Base-by-base conservation (phyloP, 257 asterid species). In the Solanum chaucha region DNA sequence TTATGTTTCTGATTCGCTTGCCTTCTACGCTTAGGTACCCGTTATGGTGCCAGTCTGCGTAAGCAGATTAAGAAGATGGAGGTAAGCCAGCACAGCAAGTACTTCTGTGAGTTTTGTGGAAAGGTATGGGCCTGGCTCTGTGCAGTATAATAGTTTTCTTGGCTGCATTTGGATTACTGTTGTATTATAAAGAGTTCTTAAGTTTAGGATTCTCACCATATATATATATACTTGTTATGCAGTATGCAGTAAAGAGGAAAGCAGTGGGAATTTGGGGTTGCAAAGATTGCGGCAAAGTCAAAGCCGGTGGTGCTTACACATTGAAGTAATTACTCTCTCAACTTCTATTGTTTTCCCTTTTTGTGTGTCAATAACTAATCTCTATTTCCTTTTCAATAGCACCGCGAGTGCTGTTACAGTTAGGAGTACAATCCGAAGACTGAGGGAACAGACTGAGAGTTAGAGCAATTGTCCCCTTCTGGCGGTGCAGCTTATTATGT, bases 11-110 rank as follows among this genome's bases (percentile, higher is more conserved):
- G 38, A 24, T 28, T 75, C 30, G 34, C 15, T 78, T 28, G 34
- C 10, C 44, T 48, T 30, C 28, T 48, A 48, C 2, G 6, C 68
- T 64, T 87, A 93, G 96, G 96, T 26, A 93, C 96, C 85, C 94
- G 96, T 46, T 93, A 93, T 87, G 96, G 96, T 91, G 96, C 96
- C 77, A 92, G 96, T 91, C 91, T 93, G 94, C 91, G 96, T 46
- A 93, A 93, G 92, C 94, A 92, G 89, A 93, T 93, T 59, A 92
- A 92, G 68, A 81, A 81, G 19, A 81, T 81, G 85, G 85, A 81
- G 68, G 85, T 81, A 17, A 81, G 85, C 30, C 95, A 93, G 90
- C 95, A 93, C 85, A 91, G 93, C 91, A 93, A 92, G 91, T 93
- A 91, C 36, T 92, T 93, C 68, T 93, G 96, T 12, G 96, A 93